phyloP scores from a whole-genome alignment of 768 basidiomycete species.

The Termitomyces sp. region DNA sequence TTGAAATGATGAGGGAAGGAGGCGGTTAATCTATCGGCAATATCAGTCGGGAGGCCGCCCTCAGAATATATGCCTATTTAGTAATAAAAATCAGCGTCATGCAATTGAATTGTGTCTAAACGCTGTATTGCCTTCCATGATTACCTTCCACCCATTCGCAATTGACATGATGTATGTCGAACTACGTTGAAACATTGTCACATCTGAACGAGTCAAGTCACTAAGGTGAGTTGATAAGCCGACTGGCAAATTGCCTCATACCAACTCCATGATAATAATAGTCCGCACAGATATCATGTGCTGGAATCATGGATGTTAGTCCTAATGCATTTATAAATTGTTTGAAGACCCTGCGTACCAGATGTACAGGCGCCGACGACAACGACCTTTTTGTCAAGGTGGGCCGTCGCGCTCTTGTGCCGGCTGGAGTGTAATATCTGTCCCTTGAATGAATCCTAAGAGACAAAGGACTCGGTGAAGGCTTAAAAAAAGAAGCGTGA shows the following conservation, averaged over 20 bases:
- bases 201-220: conserved; percentile 34
- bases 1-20: conserved; percentile 36
- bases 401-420: conserved; percentile 48
- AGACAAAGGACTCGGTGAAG: conserved; percentile 11
- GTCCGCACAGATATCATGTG: conserved; percentile 40
- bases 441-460: conserved; percentile 56
- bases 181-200: conserved; percentile 55
- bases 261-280: conserved; percentile 38
- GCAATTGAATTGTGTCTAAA: neutral
- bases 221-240: neutral
- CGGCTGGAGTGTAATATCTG: conserved; percentile 52
- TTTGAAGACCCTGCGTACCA: conserved; percentile 20
- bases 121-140: conserved; percentile 17
- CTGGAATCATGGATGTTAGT: conserved; percentile 14
- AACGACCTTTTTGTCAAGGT: conserved; percentile 63
- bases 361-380: conserved; percentile 67
- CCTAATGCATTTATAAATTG: conserved; percentile 21
- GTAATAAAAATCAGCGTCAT: no score
- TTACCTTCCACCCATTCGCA: conserved; percentile 13
- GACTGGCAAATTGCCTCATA: neutral
- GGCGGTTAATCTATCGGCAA: conserved; percentile 44
- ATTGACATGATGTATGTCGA: conserved; percentile 24
- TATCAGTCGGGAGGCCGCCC: conserved; percentile 38
- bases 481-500: neutral
- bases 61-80: conserved; percentile 39